phyloP scores from a whole-genome alignment of 164 flowering plant genomes.

The Berberis thunbergii region DNA sequence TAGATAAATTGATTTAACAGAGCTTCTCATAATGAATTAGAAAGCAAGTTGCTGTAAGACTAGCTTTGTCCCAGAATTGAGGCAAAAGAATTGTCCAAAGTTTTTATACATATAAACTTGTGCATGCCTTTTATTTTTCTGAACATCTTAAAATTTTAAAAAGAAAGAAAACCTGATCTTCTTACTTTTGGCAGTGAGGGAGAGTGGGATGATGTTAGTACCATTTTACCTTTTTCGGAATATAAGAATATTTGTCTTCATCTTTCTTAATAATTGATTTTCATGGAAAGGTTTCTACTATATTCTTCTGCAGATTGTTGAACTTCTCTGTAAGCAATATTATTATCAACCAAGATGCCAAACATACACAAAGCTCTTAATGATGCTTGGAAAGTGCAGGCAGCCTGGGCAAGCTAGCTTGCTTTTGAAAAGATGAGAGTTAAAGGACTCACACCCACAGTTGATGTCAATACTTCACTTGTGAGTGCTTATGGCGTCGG shows the following conservation, averaged over 20 bases:
- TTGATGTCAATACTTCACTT: conserved; percentile 82
- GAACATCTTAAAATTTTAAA: too few relatives aligned
- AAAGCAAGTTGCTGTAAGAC: too few relatives aligned
- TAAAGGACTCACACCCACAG: conserved; percentile 62
- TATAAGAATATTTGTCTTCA: too few relatives aligned
- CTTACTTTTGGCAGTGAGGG: too few relatives aligned
- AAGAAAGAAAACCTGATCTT: too few relatives aligned
- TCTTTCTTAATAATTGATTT: background rate
- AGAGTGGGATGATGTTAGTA: too few relatives aligned
- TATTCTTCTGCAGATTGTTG: conserved; percentile 42
- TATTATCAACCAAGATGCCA: conserved; percentile 79
- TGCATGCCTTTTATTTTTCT: too few relatives aligned
- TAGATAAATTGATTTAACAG: too few relatives aligned
- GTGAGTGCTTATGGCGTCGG: conserved; percentile 66
- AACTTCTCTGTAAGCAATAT: conserved; percentile 67
- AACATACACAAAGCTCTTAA: conserved; percentile 70
- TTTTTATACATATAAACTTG: background rate
- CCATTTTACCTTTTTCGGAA: too few relatives aligned
- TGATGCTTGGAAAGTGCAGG: conserved; percentile 78
- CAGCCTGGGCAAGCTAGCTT: conserved; percentile 56
- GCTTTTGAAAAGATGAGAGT: conserved; percentile 55
- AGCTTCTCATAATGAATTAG: too few relatives aligned
- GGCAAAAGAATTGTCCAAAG: background rate
- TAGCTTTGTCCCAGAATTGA: too few relatives aligned
- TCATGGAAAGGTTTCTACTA: background rate